Evolutionary conservation across 2,329 filamentous ascomycete species (phyloP).

Genomic region (Scopulariopsis brevicaulis): DNA sequence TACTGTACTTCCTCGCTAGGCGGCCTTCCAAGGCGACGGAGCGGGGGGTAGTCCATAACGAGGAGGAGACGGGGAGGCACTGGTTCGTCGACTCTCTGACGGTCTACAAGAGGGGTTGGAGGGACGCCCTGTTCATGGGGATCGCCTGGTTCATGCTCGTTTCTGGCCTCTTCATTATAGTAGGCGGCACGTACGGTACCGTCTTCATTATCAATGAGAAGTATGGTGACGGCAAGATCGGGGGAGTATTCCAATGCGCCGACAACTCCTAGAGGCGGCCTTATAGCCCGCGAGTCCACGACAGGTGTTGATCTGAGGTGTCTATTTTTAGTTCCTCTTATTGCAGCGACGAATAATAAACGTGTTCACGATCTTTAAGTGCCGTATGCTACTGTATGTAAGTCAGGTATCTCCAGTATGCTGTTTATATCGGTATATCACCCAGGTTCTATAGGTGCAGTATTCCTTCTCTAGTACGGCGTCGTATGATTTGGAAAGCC

Average conservation of each 20-base stretch:
- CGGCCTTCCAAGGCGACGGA: background rate
- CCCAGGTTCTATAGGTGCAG: no score
- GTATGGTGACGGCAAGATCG: background rate
- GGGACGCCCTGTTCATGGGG: background rate
- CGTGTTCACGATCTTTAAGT: background rate
- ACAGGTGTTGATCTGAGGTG: background rate
- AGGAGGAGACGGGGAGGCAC: background rate
- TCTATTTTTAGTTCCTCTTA: background rate
- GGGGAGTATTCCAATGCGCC: background rate
- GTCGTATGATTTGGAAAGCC: no score
- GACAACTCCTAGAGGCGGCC: background rate
- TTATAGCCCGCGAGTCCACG: background rate
- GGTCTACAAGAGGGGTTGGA: background rate
- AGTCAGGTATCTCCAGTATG: background rate
- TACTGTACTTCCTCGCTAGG: background rate
- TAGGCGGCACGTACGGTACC: background rate
- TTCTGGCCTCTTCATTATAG: background rate
- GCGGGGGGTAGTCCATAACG: background rate
- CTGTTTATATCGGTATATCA: background rate
- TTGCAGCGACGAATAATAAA: background rate
- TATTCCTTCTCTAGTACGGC: no score
- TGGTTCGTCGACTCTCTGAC: background rate
- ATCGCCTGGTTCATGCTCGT: background rate
- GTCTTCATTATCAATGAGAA: background rate
- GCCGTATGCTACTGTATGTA: background rate